Percentiles rank a stretch among this genome's conserved stretches.
Evolutionary conservation across 176 grass and related monocot genomes (phyloP).

Genomic region (Areca catechu): DNA sequence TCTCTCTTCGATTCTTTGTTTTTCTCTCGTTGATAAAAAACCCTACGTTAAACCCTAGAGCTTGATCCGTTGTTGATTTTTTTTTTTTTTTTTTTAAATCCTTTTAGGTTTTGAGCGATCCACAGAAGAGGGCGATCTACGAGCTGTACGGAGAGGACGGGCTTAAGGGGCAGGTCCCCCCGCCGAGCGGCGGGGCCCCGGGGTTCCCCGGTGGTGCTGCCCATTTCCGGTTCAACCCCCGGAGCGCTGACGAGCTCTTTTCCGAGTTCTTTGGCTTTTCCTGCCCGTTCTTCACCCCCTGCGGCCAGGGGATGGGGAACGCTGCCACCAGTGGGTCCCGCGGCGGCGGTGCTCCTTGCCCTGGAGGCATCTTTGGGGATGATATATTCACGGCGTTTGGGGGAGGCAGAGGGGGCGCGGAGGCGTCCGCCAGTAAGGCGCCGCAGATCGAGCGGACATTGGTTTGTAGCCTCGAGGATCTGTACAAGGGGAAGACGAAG

Average conservation of each 20-base stretch:
- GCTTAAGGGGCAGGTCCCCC: constrained; percentile 22
- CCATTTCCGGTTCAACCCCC: constrained; percentile 35
- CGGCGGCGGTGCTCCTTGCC: constrained; percentile 9
- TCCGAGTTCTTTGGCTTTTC: constrained; percentile 50
- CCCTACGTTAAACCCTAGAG: neutral
- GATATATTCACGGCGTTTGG: constrained; percentile 23
- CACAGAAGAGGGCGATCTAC: constrained; percentile 50
- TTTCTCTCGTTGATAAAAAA: too few relatives aligned
- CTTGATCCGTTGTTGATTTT: neutral
- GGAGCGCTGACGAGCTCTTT: constrained; percentile 65
- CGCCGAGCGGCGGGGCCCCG: constrained; percentile 17
- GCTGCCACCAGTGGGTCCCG: neutral
- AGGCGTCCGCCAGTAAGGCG: constrained; percentile 34
- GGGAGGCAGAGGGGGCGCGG: constrained; percentile 9
- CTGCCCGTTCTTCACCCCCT: neutral
- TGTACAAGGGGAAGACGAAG: constrained; percentile 69
- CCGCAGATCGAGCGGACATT: constrained; percentile 45
- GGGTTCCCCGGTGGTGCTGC: neutral
- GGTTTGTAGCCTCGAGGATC: constrained; percentile 52
- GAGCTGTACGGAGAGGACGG: constrained; percentile 68
- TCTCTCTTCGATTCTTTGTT: too few relatives aligned
- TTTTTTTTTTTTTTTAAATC: too few relatives aligned
- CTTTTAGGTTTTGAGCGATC: constrained; percentile 73
- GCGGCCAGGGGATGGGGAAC: neutral
- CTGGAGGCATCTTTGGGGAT: constrained; percentile 4